phyloP scores from a whole-genome alignment of 371 early-diverging fungal species.

The Actinomortierella ambigua region DNA sequence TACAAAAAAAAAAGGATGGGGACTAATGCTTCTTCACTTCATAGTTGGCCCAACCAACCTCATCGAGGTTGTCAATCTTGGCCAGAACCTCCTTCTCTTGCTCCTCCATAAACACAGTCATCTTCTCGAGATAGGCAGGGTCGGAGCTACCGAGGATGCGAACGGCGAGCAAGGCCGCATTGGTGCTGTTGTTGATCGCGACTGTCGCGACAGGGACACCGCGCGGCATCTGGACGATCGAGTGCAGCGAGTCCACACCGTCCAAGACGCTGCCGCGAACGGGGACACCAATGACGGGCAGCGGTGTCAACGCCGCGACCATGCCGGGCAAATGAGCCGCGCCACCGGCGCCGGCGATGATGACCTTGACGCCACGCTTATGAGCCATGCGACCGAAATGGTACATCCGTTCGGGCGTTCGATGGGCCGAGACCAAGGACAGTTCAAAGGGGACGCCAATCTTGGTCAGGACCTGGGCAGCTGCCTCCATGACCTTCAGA shows the following conservation, averaged over 20 bases:
- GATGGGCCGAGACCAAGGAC: conserved; percentile 95
- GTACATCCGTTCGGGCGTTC: conserved; percentile 92
- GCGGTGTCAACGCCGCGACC: conserved; percentile 95
- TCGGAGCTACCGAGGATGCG: conserved; percentile 86
- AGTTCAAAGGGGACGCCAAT: conserved; percentile 94
- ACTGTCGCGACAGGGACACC: conserved; percentile 98
- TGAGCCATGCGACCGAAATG: conserved; percentile 89
- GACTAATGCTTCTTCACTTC: conserved; percentile 39
- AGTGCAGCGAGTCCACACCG: conserved; percentile 94
- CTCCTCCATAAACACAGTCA: conserved; percentile 75
- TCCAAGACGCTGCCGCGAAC: conserved; percentile 91
- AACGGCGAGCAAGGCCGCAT: conserved; percentile 94
- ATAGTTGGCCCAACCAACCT: conserved; percentile 76
- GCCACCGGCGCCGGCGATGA: conserved; percentile 98
- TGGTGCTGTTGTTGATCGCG: conserved; percentile 95
- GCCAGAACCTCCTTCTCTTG: conserved; percentile 86
- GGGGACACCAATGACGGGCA: conserved; percentile 97
- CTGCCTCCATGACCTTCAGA: conserved; percentile 91
- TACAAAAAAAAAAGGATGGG: background rate
- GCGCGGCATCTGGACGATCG: conserved; percentile 98
- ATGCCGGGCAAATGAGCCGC: conserved; percentile 98
- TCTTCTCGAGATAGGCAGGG: conserved; percentile 74
- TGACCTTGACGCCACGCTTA: conserved; percentile 88
- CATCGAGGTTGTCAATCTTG: conserved; percentile 81
- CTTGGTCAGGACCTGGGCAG: conserved; percentile 83